phyloP scores from a whole-genome alignment of 1,139 yeast genomes.

The Blastobotrys persicus region DNA sequence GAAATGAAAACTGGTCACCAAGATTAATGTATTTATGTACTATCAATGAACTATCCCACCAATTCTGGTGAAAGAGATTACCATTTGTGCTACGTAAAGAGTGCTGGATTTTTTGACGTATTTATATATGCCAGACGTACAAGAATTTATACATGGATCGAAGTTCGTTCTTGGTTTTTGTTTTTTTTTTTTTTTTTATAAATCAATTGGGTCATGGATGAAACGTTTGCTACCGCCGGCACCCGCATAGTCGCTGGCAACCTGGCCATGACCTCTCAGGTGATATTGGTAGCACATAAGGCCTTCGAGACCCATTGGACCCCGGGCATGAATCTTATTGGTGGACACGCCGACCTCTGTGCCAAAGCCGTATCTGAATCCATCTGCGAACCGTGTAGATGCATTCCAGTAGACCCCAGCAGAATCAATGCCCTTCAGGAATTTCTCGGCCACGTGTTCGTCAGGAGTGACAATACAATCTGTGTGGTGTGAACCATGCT shows the following conservation, averaged over 20 bases:
- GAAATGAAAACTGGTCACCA: constrained; percentile 39
- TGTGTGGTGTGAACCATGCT: constrained; percentile 94
- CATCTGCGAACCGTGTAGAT: constrained; percentile 96
- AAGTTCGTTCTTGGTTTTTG: too few relatives aligned
- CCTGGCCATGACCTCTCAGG: constrained; percentile 85
- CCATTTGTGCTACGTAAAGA: too few relatives aligned
- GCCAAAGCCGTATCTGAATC: constrained; percentile 97
- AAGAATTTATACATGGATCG: too few relatives aligned
- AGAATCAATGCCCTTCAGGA: constrained; percentile 84
- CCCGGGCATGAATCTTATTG: constrained; percentile 94
- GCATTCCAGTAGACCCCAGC: constrained; percentile 99
- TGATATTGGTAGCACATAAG: constrained; percentile 94
- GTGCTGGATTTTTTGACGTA: too few relatives aligned
- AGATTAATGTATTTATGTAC: constrained; percentile 1
- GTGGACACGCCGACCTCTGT: constrained; percentile 98
- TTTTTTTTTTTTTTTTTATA: not conserved
- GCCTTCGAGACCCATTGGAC: constrained; percentile 98
- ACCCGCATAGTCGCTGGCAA: constrained; percentile 87
- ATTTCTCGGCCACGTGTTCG: constrained; percentile 64
- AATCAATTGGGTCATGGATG: constrained; percentile 46
- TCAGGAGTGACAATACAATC: constrained; percentile 84
- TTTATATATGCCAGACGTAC: not conserved
- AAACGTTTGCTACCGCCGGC: constrained; percentile 87
- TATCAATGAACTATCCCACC: not conserved
- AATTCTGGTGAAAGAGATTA: not conserved